Percentiles rank a stretch among this genome's conserved stretches.
These are phyloP conservation scores for Microdochium trichocladiopsis DNA, from an alignment of 2,329 filamentous ascomycete species.

Conservation along the genomic window DNA sequence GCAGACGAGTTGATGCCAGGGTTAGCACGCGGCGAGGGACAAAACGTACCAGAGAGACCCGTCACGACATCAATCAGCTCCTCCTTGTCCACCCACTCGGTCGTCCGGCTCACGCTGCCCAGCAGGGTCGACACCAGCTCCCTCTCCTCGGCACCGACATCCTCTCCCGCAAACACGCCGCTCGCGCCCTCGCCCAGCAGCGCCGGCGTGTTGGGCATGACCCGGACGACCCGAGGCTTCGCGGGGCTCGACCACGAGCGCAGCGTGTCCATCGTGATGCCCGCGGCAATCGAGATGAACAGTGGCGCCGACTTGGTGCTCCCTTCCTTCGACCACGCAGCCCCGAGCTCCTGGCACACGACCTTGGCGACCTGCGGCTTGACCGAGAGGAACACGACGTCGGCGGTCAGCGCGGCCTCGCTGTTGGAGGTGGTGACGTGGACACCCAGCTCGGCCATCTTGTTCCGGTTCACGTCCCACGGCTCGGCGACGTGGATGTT, in stretches of 20 bases:
- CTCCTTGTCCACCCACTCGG: constrained; percentile 42
- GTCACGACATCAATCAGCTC: constrained; percentile 43
- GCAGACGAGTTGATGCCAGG: too few relatives aligned
- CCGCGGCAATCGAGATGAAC: constrained; percentile 41
- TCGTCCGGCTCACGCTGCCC: constrained; percentile 36
- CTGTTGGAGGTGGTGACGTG: constrained; percentile 37
- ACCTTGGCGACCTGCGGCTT: constrained; percentile 42
- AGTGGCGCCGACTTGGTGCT: constrained; percentile 34
- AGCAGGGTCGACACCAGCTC: constrained; percentile 33
- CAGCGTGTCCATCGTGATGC: constrained; percentile 37
- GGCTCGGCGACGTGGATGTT: constrained; percentile 42
- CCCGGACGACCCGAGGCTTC: constrained; percentile 28
- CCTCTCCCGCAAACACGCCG: constrained; percentile 34
- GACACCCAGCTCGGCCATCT: constrained; percentile 38
- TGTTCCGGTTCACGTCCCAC: constrained; percentile 44
- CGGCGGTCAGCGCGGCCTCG: constrained; percentile 33
- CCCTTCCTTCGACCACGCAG: constrained; percentile 23
- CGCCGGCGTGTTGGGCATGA: constrained; percentile 47
- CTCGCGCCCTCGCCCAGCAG: constrained; percentile 42
- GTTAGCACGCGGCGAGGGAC: too few relatives aligned
- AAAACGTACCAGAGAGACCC: constrained; percentile 34
- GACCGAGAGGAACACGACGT: constrained; percentile 41
- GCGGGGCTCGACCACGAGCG: constrained; percentile 32
- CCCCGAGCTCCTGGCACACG: constrained; percentile 39
- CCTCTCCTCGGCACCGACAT: constrained; percentile 33